Conservation (phyloP, 2,329 filamentous ascomycete species). For the Calycina marina region DNA sequence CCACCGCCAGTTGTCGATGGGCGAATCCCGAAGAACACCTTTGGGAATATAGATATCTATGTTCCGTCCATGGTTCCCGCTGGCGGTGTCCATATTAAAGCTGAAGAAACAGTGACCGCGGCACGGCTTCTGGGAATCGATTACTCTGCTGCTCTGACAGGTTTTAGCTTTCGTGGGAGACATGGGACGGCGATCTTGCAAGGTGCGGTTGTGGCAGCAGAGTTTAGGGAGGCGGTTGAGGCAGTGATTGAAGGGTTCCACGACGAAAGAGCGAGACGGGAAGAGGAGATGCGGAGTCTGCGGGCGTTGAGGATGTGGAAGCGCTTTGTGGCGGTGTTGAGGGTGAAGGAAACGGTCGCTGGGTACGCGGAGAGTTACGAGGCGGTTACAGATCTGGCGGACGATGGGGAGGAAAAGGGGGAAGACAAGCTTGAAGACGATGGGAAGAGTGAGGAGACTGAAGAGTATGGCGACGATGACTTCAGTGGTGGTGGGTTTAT, state of each 20-base stretch:
- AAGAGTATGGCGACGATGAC: constrained; percentile 27
- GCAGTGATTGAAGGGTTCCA: constrained; percentile 54
- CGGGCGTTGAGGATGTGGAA: constrained; percentile 55
- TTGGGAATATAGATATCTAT: constrained; percentile 87
- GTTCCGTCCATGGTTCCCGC: constrained; percentile 80
- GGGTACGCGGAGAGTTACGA: constrained; percentile 17
- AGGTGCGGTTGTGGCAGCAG: constrained; percentile 61
- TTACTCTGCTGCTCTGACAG: constrained; percentile 78
- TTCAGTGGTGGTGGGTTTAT: constrained; percentile 29
- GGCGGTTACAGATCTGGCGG: constrained; percentile 24
- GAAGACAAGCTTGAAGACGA: constrained; percentile 38
- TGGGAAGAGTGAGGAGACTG: constrained; percentile 26
- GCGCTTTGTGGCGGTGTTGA: constrained; percentile 61
- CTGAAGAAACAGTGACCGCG: constrained; percentile 49
- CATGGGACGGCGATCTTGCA: constrained; percentile 72
- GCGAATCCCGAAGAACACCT: constrained; percentile 75
- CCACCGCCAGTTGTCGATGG: constrained; percentile 65
- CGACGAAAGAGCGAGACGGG: constrained; percentile 48
- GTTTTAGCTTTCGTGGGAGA: constrained; percentile 76
- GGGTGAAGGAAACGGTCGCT: constrained; percentile 25
- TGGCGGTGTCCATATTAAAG: constrained; percentile 60
- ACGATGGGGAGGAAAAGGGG: constrained; percentile 28
- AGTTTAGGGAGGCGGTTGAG: constrained; percentile 57
- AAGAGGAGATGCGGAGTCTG: constrained; percentile 46
- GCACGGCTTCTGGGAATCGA: constrained; percentile 67